Evolutionary conservation across 305 asterid genomes (phyloP), one percentile per base, ranked within the genome.

Genomic region (Fraxinus sp.): DNA sequence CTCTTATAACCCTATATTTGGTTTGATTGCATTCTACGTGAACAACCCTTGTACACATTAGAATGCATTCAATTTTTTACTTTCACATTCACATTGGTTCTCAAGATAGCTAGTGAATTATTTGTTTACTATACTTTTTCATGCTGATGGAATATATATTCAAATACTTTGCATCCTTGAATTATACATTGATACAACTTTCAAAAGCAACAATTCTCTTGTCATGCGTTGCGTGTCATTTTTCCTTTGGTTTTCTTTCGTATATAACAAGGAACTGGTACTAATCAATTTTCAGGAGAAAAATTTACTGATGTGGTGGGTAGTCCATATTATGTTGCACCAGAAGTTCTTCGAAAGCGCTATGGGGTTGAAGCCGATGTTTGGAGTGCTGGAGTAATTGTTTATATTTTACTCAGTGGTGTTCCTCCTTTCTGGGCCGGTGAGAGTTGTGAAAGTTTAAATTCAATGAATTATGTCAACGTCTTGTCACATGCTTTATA

Each of bases 371-470:
- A 89, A 85, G 92, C 97, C 64, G 97, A 92, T 83, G 93, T 92
- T 16, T 91, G 95, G 97, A 92, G 94, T 86, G 97, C 95, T 70
- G 97, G 97, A 79, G 97, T 92, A 39, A 91, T 92, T 71, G 92
- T 92, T 83, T 92, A 92, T 88, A 92, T 92, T 83, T 87, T 92
- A 86, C 91, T 92, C 52, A 91, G 97, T 76, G 97, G 97, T 74
- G 97, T 92, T 79, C 97, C 97, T 87, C 97, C 97, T 1, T 92
- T 91, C 73, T 92, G 97, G 97, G 90, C 92, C 71, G 97, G 97
- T 92, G 86, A 92, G 93, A 83, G 66, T 44, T 57, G 7, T 72
- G 14, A 8, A 73, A 36, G 26, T 82, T 66, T 72, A 66, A n/a
- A 24, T 74, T 79, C 28, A 22, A 39, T 80, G n/a, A 46, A 24